These are phyloP conservation scores for Diaporthe helianthi DNA, from an alignment of 2,329 filamentous ascomycete genomes.

Conservation along the genomic window DNA sequence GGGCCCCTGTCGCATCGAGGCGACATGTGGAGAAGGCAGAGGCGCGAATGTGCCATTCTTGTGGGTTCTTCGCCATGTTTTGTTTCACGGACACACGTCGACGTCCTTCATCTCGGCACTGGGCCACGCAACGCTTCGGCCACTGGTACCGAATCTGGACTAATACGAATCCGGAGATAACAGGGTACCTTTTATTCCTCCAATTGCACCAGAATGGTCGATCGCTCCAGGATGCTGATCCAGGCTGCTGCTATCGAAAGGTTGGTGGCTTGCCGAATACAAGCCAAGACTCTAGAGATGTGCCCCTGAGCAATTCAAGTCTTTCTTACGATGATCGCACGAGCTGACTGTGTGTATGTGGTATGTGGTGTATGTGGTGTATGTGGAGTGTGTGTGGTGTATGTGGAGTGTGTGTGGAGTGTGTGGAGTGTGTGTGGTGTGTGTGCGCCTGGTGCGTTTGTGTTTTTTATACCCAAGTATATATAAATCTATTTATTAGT, in stretches of 20 bases:
- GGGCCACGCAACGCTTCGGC: background rate
- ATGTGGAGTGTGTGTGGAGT: no score
- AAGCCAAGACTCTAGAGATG: background rate
- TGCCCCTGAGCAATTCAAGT: background rate
- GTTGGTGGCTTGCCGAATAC: background rate
- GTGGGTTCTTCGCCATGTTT: slow-evolving; percentile 13
- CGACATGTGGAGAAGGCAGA: slow-evolving; percentile 9
- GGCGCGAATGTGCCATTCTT: slow-evolving; percentile 2
- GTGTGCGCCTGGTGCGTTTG: no score
- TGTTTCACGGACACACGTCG: slow-evolving; percentile 10
- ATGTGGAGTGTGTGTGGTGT: no score
- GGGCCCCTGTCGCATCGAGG: background rate
- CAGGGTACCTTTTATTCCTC: slow-evolving; percentile 13
- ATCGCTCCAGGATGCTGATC: slow-evolving; percentile 5
- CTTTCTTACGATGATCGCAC: background rate
- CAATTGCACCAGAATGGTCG: slow-evolving; percentile 17
- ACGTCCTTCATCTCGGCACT: slow-evolving; percentile 22
- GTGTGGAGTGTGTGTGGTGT: no score
- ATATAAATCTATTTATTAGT: slow-evolving; percentile 15
- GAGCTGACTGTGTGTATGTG: background rate
- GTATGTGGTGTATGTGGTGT: background rate
- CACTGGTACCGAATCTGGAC: slow-evolving; percentile 19
- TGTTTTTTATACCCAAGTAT: no score
- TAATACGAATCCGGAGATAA: slow-evolving; percentile 18
- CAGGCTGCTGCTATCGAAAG: background rate